Conservation (phyloP, 345 rosid genomes). For the Noccaea caerulescens region DNA sequence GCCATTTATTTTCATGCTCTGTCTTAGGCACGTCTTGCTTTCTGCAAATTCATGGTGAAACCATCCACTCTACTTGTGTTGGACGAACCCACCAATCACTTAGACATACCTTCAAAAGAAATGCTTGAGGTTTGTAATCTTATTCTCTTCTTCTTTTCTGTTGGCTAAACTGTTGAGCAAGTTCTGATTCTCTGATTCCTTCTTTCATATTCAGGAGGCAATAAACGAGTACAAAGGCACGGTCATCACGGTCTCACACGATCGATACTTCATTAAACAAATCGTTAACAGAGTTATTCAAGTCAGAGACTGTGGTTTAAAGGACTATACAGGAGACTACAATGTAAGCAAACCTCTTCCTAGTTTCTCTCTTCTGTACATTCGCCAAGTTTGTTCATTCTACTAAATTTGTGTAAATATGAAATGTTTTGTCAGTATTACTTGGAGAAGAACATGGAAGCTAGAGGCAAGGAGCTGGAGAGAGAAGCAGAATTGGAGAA, state of each 20-base stretch:
- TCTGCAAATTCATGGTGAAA: conserved; percentile 94
- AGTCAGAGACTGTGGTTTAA: conserved; percentile 66
- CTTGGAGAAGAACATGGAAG: conserved; percentile 92
- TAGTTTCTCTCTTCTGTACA: background rate
- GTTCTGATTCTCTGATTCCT: background rate
- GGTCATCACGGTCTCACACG: conserved; percentile 84
- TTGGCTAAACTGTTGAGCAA: background rate
- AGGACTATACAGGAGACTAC: conserved; percentile 88
- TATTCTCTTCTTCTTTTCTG: background rate
- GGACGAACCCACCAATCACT: conserved; percentile 96
- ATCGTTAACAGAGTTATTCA: conserved; percentile 95
- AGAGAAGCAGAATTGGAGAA: conserved; percentile 82
- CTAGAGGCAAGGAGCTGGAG: conserved; percentile 70
- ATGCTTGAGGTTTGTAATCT: conserved; percentile 81
- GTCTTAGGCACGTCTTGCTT: conserved; percentile 81
- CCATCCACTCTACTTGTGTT: conserved; percentile 83
- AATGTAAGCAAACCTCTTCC: conserved; percentile 47
- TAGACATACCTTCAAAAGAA: conserved; percentile 96
- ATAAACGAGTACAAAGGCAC: conserved; percentile 82
- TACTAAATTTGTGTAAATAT: background rate
- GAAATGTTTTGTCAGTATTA: conserved; percentile 53
- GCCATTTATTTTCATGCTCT: background rate
- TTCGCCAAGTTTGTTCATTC: background rate
- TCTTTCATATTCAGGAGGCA: conserved; percentile 67
- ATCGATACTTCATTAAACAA: conserved; percentile 89